Evolutionary conservation across 2,329 filamentous ascomycete species (phyloP).

Genomic region (Aureobasidium musti): DNA sequence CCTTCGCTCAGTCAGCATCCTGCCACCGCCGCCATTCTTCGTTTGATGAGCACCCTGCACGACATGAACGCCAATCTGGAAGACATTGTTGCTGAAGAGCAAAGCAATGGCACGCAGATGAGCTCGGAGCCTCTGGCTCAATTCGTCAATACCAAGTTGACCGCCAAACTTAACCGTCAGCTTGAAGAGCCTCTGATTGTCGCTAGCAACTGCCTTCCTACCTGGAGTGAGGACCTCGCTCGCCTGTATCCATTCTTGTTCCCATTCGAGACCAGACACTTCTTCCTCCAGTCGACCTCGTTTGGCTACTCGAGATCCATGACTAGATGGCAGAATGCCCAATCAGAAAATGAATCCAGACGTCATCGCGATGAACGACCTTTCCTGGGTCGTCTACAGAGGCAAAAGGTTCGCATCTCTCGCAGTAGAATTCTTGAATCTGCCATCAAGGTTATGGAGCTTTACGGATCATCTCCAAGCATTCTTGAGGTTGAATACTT

Average conservation of each 20-base stretch:
- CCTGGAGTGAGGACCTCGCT: constrained; percentile 93
- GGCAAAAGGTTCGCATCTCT: constrained; percentile 97
- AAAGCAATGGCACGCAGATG: constrained; percentile 63
- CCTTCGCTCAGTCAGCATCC: constrained; percentile 80
- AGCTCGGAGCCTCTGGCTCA: constrained; percentile 83
- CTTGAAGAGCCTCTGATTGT: constrained; percentile 96
- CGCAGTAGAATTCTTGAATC: constrained; percentile 94
- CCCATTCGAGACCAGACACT: constrained; percentile 93
- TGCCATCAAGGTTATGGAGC: constrained; percentile 96
- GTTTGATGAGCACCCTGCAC: constrained; percentile 85
- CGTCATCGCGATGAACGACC: constrained; percentile 84
- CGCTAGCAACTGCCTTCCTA: constrained; percentile 91
- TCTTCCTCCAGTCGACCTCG: constrained; percentile 96
- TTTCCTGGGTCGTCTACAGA: constrained; percentile 85
- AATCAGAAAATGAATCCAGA: constrained; percentile 76
- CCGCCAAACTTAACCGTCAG: constrained; percentile 94
- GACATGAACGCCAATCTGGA: constrained; percentile 91
- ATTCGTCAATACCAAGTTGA: constrained; percentile 98
- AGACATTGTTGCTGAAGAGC: constrained; percentile 73
- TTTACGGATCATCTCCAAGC: constrained; percentile 95
- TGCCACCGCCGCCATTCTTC: constrained; percentile 82
- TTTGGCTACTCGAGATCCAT: constrained; percentile 98
- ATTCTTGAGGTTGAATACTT: constrained; percentile 98
- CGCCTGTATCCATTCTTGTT: constrained; percentile 95
- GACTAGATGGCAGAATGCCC: constrained; percentile 94